Evolutionary conservation across 2,329 filamentous ascomycete genomes (phyloP).

Genomic region (Verticillium isaacii): DNA sequence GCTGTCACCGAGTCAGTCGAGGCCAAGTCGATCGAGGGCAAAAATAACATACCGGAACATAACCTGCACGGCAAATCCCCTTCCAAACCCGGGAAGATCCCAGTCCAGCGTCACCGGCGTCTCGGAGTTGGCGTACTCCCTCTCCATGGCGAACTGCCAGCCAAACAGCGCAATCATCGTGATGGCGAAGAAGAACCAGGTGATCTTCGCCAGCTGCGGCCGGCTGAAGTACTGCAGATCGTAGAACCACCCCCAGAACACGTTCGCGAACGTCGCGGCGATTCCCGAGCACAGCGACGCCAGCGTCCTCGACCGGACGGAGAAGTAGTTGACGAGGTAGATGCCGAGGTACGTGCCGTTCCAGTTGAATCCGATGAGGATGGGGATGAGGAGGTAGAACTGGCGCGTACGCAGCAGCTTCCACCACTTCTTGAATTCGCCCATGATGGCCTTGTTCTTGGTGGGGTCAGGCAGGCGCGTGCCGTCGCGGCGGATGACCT

Average conservation of each 20-base stretch:
- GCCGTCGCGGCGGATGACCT: constrained; percentile 35
- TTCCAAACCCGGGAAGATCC: constrained; percentile 35
- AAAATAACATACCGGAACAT: constrained; percentile 26
- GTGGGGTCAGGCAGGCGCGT: constrained; percentile 18
- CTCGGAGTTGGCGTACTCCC: constrained; percentile 32
- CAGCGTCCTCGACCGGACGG: constrained; percentile 41
- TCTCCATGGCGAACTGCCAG: constrained; percentile 44
- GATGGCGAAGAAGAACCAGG: constrained; percentile 34
- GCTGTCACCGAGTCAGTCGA: constrained; percentile 6
- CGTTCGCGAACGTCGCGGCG: constrained; percentile 37
- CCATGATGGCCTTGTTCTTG: constrained; percentile 27
- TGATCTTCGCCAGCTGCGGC: constrained; percentile 34
- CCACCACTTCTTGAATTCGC: constrained; percentile 23
- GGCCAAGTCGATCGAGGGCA: too few relatives aligned
- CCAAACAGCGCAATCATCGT: constrained; percentile 37
- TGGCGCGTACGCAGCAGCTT: constrained; percentile 34
- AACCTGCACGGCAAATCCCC: constrained; percentile 42
- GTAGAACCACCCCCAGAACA: constrained; percentile 46
- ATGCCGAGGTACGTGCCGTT: constrained; percentile 46
- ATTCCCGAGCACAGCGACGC: constrained; percentile 40
- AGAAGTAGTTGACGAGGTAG: constrained; percentile 48
- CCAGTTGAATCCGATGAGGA: constrained; percentile 46
- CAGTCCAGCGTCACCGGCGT: constrained; percentile 39
- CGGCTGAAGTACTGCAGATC: constrained; percentile 36
- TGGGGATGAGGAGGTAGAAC: constrained; percentile 42